Percentiles rank a stretch among this genome's conserved stretches.
Conservation (phyloP, 495 filamentous ascomycete genomes). For the Aspergillus affinis region DNA sequence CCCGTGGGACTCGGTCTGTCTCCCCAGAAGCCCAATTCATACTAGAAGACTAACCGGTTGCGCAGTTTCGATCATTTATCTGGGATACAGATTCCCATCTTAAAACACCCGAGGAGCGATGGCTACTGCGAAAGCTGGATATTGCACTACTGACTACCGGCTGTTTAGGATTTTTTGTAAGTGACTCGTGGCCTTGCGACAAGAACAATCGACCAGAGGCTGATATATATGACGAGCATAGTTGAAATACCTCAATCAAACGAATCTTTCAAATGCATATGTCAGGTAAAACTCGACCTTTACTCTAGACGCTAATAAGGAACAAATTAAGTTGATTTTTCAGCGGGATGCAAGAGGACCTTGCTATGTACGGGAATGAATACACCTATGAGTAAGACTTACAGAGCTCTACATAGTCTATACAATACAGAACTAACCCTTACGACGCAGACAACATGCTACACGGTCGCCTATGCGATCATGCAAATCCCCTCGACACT, state of each 20-base stretch:
- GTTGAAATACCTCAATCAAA: constrained; percentile 28
- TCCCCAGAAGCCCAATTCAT: no score
- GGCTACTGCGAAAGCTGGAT: constrained; percentile 37
- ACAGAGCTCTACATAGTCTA: no score
- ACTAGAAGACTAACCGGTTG: neutral
- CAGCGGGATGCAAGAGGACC: constrained; percentile 21
- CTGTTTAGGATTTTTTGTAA: constrained; percentile 39
- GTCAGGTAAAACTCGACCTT: no score
- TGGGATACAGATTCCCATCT: constrained; percentile 22
- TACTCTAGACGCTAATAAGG: no score
- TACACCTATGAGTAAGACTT: constrained; percentile 24
- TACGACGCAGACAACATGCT: constrained; percentile 3
- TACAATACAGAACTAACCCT: no score
- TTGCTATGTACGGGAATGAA: constrained; percentile 30
- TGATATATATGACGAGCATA: neutral
- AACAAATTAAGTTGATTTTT: neutral
- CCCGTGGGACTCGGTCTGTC: neutral
- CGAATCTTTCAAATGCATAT: constrained; percentile 33
- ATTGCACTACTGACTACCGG: constrained; percentile 33
- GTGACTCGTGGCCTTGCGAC: neutral
- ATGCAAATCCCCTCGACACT: constrained; percentile 24
- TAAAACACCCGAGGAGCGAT: constrained; percentile 31
- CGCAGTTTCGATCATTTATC: constrained; percentile 17
- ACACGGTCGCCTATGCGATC: constrained; percentile 20
- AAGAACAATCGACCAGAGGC: neutral